Evolutionary conservation across 495 filamentous ascomycete species (phyloP).

Genomic region (Cryomyces minteri): DNA sequence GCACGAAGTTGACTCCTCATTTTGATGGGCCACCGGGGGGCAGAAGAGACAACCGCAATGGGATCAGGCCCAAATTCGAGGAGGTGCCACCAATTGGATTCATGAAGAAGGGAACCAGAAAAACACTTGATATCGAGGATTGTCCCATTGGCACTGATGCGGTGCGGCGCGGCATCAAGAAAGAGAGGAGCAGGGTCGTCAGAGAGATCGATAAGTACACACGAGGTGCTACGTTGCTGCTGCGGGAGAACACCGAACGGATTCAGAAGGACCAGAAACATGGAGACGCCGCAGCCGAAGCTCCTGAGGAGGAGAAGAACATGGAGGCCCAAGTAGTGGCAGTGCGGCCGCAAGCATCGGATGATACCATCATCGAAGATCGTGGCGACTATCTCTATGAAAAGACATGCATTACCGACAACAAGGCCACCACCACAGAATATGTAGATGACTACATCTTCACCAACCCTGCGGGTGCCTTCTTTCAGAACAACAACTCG

Average conservation of each 20-base stretch:
- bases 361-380: constrained; percentile 16
- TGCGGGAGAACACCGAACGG: constrained; percentile 70
- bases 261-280: constrained; percentile 29
- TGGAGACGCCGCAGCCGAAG: constrained; percentile 3
- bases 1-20: constrained; percentile 92
- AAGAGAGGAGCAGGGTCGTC: constrained; percentile 50
- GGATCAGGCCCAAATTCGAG: constrained; percentile 23
- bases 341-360: background rate
- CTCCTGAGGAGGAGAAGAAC: background rate
- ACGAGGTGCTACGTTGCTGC: constrained; percentile 69
- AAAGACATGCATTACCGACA: constrained; percentile 74
- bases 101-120: constrained; percentile 52
- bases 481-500: constrained; percentile 99
- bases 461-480: constrained; percentile 73
- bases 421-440: constrained; percentile 62
- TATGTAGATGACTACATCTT: constrained; percentile 77
- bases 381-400: constrained; percentile 38
- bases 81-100: constrained; percentile 76
- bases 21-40: constrained; percentile 51
- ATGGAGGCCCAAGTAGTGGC: background rate
- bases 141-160: constrained; percentile 87
- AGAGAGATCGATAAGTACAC: constrained; percentile 53
- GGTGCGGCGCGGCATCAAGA: constrained; percentile 54
- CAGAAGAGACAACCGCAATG: constrained; percentile 24
- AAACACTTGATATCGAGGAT: constrained; percentile 84